Base-by-base conservation (phyloP, 495 filamentous ascomycete species). In the Cercophora samala region DNA sequence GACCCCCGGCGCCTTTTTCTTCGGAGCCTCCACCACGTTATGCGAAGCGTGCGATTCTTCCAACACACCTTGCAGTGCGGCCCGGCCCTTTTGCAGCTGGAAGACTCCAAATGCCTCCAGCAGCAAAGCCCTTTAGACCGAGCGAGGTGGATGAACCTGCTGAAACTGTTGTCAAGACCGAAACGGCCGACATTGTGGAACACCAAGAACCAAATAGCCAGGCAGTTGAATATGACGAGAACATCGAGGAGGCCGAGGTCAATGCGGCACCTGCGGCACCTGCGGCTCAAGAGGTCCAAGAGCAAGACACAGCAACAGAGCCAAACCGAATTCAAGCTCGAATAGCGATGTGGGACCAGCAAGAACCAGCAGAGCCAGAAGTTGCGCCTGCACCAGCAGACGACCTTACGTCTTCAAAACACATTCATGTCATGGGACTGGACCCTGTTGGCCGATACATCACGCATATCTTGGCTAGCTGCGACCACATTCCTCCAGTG, bases 401-500 rank as follows among this genome's bases (percentile, higher is more conserved):
- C 22, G 26, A 62, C 23, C 60, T 65, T 2, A 18, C 23, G 15
- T 63, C 69, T 3, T 74, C 78, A 1, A 75, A 81, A 9, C 73
- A 76, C 53, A 79, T 89, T 3, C 75, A 87, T 65, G 77, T 89
- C 19, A 69, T 89, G 63, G 87, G 87, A 1, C 73, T 78, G 52
- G 80, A 81, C 24, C 68, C 75, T 24, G 68, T 79, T 2, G 87
- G 86, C 18, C 80, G 76, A 62, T 82, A 84, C 55, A 71, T 88
- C 60, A 77, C 83, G 3, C 81, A 87, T 60, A 71, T 79, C 5
- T 66, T 89, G 13, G 77, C 81, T 11, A 72, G 75, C 65, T 68
- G 53, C 62, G 66, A 64, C 42, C 66, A 65, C 23, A 73, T 72
- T 46, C 79, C 73, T 8, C 71, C 74, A 0, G 63, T 75, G 17